These are phyloP conservation scores for Ilyonectria destructans DNA, from an alignment of 2,329 filamentous ascomycete genomes.

Conservation along the genomic window DNA sequence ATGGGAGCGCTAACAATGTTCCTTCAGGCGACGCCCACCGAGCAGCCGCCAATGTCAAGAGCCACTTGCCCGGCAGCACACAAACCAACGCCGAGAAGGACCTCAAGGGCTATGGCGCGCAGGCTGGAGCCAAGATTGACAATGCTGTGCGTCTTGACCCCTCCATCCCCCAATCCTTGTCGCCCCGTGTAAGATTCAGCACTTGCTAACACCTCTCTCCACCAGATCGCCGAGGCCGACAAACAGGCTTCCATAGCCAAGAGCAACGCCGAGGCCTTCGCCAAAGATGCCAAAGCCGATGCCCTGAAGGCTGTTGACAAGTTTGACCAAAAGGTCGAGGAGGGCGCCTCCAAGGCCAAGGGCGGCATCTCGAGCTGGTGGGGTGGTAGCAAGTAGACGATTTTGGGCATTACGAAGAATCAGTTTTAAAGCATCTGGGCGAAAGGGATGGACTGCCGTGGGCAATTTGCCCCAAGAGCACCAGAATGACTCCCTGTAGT, in stretches of 20 bases:
- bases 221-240: slow-evolving; percentile 71
- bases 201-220: slow-evolving; percentile 12
- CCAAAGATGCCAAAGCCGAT: slow-evolving; percentile 76
- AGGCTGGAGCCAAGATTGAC: slow-evolving; percentile 78
- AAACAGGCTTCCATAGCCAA: slow-evolving; percentile 75
- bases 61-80: slow-evolving; percentile 74
- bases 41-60: slow-evolving; percentile 77
- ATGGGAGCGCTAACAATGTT: slow-evolving; percentile 33
- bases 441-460: slow-evolving; percentile 1
- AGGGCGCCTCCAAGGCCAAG: slow-evolving; percentile 87
- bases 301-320: slow-evolving; percentile 83
- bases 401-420: background rate
- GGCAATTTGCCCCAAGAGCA: slow-evolving; percentile 2
- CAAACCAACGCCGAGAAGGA: slow-evolving; percentile 75
- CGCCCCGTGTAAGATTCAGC: background rate
- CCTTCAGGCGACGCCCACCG: slow-evolving; percentile 81
- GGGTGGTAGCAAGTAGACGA: slow-evolving; percentile 66
- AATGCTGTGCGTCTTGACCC: slow-evolving; percentile 70
- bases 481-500: slow-evolving; percentile 20
- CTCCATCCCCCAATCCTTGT: background rate
- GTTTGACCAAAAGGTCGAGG: slow-evolving; percentile 87
- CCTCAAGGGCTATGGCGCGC: slow-evolving; percentile 63
- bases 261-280: slow-evolving; percentile 71
- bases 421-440: slow-evolving; percentile 4
- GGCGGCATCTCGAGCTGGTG: slow-evolving; percentile 90